A percentile compares a stretch with the other conserved stretches of the same genome.
phyloP scores from a whole-genome alignment of 768 basidiomycete species.

The Russula abietina region DNA sequence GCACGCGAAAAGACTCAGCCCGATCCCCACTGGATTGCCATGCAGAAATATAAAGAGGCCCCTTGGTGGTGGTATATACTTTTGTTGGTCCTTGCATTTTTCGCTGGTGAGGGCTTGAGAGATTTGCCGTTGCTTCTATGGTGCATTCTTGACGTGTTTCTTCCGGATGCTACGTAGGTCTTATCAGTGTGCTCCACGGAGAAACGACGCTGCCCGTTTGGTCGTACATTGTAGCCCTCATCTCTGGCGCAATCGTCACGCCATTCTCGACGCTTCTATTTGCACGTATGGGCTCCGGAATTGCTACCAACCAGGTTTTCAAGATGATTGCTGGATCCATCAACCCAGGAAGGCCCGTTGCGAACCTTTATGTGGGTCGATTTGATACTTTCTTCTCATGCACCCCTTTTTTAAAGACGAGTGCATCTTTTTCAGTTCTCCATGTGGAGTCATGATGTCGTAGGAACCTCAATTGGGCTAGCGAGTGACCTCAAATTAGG shows the following conservation, averaged over 20 bases:
- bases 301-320: conserved; percentile 56
- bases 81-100: conserved; percentile 45
- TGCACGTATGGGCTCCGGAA: conserved; percentile 55
- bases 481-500: conserved; percentile 55
- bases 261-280: conserved; percentile 53
- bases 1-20: conserved; percentile 42
- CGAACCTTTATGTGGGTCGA: conserved; percentile 53
- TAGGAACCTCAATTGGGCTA: conserved; percentile 47
- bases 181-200: conserved; percentile 45
- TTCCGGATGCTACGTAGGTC: background rate
- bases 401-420: background rate
- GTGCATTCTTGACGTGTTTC: background rate
- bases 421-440: conserved; percentile 40
- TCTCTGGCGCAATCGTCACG: conserved; percentile 40
- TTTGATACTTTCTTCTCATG: background rate
- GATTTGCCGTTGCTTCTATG: background rate
- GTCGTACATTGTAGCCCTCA: conserved; percentile 53
- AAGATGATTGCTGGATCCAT: conserved; percentile 59
- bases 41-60: conserved; percentile 54
- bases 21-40: conserved; percentile 55
- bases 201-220: conserved; percentile 61
- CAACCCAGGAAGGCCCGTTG: conserved; percentile 58
- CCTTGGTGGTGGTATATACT: conserved; percentile 57
- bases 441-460: conserved; percentile 62
- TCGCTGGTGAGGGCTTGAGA: conserved; percentile 41